Evolutionary conservation across 2,329 filamentous ascomycete species (phyloP).

Genomic region (Fusarium sp.): DNA sequence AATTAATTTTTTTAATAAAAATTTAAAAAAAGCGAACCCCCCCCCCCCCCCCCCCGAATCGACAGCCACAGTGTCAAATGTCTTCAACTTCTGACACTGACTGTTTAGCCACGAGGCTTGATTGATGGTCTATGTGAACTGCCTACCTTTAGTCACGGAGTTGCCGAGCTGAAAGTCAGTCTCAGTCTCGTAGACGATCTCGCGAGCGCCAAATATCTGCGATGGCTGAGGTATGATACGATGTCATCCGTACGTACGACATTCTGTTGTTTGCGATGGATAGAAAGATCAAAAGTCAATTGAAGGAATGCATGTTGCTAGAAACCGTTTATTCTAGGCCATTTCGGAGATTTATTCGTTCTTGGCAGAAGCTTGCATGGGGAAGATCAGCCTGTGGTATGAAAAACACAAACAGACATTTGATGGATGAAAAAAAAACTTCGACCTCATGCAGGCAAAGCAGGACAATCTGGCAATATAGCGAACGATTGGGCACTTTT

Average conservation of each 20-base stretch:
- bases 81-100: background rate
- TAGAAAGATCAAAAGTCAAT: background rate
- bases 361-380: constrained; percentile 13
- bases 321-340: constrained; percentile 8
- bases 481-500: background rate
- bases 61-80: constrained; percentile 3
- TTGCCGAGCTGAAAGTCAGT: constrained; percentile 3
- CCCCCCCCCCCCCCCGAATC: no score
- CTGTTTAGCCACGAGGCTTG: background rate
- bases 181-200: background rate
- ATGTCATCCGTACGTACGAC: background rate
- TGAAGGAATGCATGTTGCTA: background rate
- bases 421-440: background rate
- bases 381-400: background rate
- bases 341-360: background rate
- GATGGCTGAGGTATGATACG: background rate
- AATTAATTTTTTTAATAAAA: no score
- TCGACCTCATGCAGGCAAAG: background rate
- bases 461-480: background rate
- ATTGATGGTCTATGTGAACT: background rate
- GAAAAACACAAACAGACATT: background rate
- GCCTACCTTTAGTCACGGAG: background rate
- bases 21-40: no score
- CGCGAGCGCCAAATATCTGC: background rate
- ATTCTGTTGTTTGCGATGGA: background rate